Evolutionary conservation across 371 early-diverging fungal genomes (phyloP).

Genomic region (Mucor lusitanicus): DNA sequence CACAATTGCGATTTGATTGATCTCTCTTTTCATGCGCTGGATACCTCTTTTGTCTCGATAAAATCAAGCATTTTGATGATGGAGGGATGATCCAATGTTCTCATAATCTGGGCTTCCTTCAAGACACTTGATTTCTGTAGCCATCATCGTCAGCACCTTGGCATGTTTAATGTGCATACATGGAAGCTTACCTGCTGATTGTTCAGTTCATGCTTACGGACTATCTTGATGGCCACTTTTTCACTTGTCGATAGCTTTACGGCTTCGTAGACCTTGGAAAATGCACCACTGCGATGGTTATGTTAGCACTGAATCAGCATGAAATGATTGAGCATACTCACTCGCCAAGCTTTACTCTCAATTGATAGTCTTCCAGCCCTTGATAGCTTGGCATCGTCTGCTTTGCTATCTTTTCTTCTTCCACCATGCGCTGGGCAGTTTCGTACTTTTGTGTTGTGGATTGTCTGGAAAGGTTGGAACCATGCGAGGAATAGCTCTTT

Average conservation of each 20-base stretch:
- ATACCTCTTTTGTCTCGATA: constrained; percentile 67
- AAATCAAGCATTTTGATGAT: constrained; percentile 76
- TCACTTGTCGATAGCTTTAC: constrained; percentile 54
- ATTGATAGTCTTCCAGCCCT: constrained; percentile 55
- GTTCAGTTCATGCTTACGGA: constrained; percentile 63
- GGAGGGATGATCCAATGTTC: constrained; percentile 76
- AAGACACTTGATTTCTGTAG: constrained; percentile 73
- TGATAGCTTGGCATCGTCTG: constrained; percentile 52
- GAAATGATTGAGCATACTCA: constrained; percentile 28
- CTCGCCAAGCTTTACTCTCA: constrained; percentile 69
- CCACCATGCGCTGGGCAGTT: constrained; percentile 32
- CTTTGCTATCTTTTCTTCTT: constrained; percentile 31
- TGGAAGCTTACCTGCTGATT: constrained; percentile 52
- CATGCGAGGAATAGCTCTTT: constrained; percentile 12
- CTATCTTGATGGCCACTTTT: constrained; percentile 85
- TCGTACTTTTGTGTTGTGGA: constrained; percentile 24
- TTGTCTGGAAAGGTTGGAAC: constrained; percentile 5
- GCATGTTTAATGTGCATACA: not conserved
- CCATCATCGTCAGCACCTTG: not conserved
- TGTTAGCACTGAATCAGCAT: not conserved
- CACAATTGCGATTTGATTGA: not conserved
- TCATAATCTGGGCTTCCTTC: constrained; percentile 88
- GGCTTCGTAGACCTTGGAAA: constrained; percentile 82
- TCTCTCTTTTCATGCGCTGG: not conserved
- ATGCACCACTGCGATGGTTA: constrained; percentile 73